Evolutionary conservation across 257 asterid genomes (phyloP).

Genomic region (Penstemon newberryi): DNA sequence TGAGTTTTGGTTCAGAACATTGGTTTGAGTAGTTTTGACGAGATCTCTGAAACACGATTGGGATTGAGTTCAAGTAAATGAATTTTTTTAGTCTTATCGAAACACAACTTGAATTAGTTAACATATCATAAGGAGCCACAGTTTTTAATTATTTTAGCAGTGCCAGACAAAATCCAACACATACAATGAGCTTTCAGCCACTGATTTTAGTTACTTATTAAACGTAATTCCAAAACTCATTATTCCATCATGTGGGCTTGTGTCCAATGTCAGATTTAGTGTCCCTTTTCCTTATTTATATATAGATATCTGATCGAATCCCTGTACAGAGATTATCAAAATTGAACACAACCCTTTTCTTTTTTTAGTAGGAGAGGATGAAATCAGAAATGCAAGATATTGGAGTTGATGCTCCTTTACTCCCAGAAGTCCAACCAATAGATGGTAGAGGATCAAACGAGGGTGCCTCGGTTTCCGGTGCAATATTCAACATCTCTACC

Average conservation of each 20-base stretch:
- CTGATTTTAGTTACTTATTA: neutral
- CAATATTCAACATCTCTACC: constrained; percentile 80
- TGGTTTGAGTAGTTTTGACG: no score
- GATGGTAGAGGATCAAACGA: constrained; percentile 26
- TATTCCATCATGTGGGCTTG: constrained; percentile 14
- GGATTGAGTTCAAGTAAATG: no score
- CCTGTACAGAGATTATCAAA: neutral
- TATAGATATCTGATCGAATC: neutral
- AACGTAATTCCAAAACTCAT: neutral
- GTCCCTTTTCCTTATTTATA: neutral
- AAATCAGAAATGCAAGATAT: constrained; percentile 31
- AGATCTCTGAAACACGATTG: no score
- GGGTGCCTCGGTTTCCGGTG: constrained; percentile 80
- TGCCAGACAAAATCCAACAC: constrained; percentile 1
- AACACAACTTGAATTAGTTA: no score
- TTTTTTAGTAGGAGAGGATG: constrained; percentile 31
- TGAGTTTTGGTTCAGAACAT: no score
- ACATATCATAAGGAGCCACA: no score
- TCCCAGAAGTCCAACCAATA: constrained; percentile 37
- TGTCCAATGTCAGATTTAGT: neutral
- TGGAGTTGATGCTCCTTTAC: constrained; percentile 54
- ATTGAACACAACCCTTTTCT: neutral
- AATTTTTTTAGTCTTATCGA: no score
- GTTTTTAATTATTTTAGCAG: neutral
- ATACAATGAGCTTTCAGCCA: neutral